Conservation (phyloP, 352 stramenopile genomes). For the Vaucheria bursata region DNA sequence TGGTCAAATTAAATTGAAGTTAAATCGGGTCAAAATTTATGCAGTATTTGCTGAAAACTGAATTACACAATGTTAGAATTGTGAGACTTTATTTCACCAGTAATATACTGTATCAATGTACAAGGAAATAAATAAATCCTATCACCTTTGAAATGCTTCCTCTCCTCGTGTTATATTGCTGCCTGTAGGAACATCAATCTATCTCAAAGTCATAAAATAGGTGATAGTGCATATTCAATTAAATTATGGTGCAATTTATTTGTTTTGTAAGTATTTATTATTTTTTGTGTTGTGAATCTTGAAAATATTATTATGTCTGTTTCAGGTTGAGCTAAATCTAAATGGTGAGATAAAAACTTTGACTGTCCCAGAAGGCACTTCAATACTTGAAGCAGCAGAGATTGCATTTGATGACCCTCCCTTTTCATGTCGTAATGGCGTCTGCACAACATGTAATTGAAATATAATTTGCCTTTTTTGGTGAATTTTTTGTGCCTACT, state of each 20-base stretch:
- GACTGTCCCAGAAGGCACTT: slow-evolving; percentile 49
- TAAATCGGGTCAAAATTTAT: too few species aligned
- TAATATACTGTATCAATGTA: too few species aligned
- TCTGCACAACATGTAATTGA: slow-evolving; percentile 50
- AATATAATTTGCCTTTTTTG: neutral
- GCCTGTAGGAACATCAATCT: too few species aligned
- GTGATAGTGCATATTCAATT: too few species aligned
- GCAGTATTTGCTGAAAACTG: too few species aligned
- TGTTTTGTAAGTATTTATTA: neutral
- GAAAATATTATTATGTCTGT: neutral
- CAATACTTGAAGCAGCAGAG: slow-evolving; percentile 48
- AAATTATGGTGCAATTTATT: neutral
- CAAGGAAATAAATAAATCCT: too few species aligned
- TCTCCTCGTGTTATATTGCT: too few species aligned
- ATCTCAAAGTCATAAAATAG: too few species aligned
- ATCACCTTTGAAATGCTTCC: too few species aligned
- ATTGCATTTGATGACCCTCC: slow-evolving; percentile 48
- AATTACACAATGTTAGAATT: too few species aligned
- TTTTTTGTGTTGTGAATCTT: neutral
- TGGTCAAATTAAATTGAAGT: too few species aligned
- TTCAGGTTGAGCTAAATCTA: slow-evolving; percentile 23
- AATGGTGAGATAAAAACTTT: slow-evolving; percentile 50
- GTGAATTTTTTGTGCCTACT: neutral
- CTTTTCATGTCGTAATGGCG: slow-evolving; percentile 50
- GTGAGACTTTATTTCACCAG: too few species aligned